These are phyloP conservation scores for Breynia disticha DNA, from an alignment of 441 rosid genomes.

Conservation along the genomic window DNA sequence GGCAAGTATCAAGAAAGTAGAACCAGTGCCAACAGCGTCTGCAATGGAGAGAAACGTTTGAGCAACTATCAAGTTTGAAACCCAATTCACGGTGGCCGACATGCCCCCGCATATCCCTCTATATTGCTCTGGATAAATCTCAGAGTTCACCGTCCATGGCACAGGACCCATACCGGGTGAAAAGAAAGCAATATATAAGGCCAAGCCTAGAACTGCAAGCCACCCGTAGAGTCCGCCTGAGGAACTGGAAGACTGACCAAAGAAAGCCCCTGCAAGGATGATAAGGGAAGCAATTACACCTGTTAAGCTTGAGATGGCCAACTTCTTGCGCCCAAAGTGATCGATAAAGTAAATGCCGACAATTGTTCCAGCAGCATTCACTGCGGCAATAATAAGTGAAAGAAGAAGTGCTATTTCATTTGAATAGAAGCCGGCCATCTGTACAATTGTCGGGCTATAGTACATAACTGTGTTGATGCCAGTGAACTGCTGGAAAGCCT, in stretches of 20 bases:
- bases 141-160: constrained; percentile 84
- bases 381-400: constrained; percentile 66
- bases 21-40: constrained; percentile 48
- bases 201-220: constrained; percentile 65
- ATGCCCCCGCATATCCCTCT: constrained; percentile 88
- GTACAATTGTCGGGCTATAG: constrained; percentile 75
- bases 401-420: constrained; percentile 63
- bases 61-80: constrained; percentile 69
- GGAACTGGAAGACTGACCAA: constrained; percentile 31
- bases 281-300: constrained; percentile 64
- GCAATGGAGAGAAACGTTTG: constrained; percentile 58
- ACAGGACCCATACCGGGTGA: constrained; percentile 99
- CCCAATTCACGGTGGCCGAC: constrained; percentile 90
- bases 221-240: constrained; percentile 43
- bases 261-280: constrained; percentile 63
- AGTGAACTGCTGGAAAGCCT: constrained; percentile 75
- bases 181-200: constrained; percentile 69
- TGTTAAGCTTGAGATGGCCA: constrained; percentile 61
- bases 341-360: constrained; percentile 76
- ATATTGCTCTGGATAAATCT: constrained; percentile 77
- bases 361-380: constrained; percentile 60
- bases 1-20: constrained; percentile 70
- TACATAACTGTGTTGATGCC: constrained; percentile 93
- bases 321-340: constrained; percentile 60
- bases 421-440: constrained; percentile 74